A percentile compares a stretch with the other conserved stretches of the same genome.
Evolutionary conservation across 148 eudicot species (phyloP).

Genomic region (Chenopodium formosanum): DNA sequence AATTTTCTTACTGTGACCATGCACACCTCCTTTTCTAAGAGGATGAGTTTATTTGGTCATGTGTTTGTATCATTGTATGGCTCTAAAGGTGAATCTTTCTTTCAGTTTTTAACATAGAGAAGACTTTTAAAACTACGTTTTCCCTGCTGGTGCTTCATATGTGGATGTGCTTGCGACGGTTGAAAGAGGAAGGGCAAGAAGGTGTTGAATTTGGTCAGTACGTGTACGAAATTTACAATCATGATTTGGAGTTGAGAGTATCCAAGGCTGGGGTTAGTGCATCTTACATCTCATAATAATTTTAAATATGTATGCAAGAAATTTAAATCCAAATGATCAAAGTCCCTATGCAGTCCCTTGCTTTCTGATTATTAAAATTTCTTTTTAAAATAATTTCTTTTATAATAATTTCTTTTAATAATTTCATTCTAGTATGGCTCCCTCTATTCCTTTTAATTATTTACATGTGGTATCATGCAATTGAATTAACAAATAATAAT

Average conservation of each 20-base stretch:
- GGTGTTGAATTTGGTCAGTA: conserved; percentile 94
- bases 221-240: conserved; percentile 89
- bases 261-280: conserved; percentile 97
- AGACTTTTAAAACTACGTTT: conserved; percentile 83
- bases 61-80: background rate
- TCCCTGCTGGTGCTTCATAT: conserved; percentile 90
- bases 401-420: no score
- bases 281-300: conserved; percentile 6
- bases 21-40: background rate
- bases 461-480: no score
- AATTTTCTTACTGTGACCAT: background rate
- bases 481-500: no score
- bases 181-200: conserved; percentile 87
- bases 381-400: background rate
- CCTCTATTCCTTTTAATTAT: no score
- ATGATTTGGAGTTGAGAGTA: conserved; percentile 91
- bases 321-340: background rate
- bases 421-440: no score
- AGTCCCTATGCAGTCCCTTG: background rate
- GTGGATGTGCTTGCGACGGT: conserved; percentile 92
- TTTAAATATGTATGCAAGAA: background rate
- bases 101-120: conserved; percentile 96
- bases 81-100: conserved; percentile 16
- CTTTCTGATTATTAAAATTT: background rate
- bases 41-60: background rate